These are phyloP conservation scores for Geotrichum restrictum DNA, from an alignment of 1,139 yeast genomes.

Conservation along the genomic window DNA sequence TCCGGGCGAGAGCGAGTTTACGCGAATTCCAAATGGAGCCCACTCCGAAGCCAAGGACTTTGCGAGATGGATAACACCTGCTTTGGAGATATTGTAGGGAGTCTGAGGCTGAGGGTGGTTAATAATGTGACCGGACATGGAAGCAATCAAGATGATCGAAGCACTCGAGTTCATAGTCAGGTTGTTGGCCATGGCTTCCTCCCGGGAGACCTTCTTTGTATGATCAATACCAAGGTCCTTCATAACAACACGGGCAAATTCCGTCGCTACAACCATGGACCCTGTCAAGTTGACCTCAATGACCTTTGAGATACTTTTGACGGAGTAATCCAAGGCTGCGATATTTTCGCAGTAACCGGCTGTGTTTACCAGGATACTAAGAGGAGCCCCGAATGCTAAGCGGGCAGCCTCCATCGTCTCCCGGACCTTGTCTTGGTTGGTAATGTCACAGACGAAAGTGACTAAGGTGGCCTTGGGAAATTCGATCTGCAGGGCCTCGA, in stretches of 20 bases:
- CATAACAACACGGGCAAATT: slow-evolving; percentile 66
- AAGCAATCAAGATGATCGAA: slow-evolving; percentile 70
- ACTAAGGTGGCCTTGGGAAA: neutral
- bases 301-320: slow-evolving; percentile 61
- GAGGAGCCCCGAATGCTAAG: slow-evolving; percentile 55
- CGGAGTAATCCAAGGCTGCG: slow-evolving; percentile 75
- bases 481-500: slow-evolving; percentile 1
- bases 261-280: slow-evolving; percentile 61
- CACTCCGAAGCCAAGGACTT: slow-evolving; percentile 80
- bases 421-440: slow-evolving; percentile 60
- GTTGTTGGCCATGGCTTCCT: neutral
- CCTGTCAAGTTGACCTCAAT: slow-evolving; percentile 74
- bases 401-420: slow-evolving; percentile 48
- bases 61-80: slow-evolving; percentile 76
- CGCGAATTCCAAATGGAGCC: slow-evolving; percentile 74
- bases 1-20: slow-evolving; percentile 77
- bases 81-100: slow-evolving; percentile 82
- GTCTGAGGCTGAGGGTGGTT: slow-evolving; percentile 82
- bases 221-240: slow-evolving; percentile 34
- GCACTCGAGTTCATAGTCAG: slow-evolving; percentile 40
- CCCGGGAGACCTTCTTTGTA: neutral
- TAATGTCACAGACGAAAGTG: slow-evolving; percentile 53
- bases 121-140: slow-evolving; percentile 82
- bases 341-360: slow-evolving; percentile 81
- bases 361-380: slow-evolving; percentile 65